Evolutionary conservation across 108 stramenopile species (phyloP), one percentile per base, ranked within the genome.

Genomic region (Bacterosira constricta): DNA sequence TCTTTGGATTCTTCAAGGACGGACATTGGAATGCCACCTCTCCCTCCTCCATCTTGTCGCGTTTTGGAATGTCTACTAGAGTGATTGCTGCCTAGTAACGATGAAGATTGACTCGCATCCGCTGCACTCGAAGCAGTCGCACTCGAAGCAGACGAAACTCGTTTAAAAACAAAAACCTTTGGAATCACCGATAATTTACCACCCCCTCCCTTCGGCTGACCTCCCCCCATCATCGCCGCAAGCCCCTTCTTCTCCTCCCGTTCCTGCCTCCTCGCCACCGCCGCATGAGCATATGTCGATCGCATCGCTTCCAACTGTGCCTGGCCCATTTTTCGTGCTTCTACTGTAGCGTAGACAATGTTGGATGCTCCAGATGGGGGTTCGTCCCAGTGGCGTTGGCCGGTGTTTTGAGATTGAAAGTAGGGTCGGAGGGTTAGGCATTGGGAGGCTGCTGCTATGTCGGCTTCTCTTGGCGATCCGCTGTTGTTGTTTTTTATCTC

Each of bases 331-430:
- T 62, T 66, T 9, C 86, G 75, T 62, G 86, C 81, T 61, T 88
- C 86, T 4, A 76, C 56, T 2, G 80, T 66, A 6, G 92, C 92
- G 36, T 85, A 85, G 0, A 84, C 10, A 11, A 93, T 80, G 1
- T 68, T 63, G 27, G 88, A 83, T 2, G 92, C 92, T 18, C 92
- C 92, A 13, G 79, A 79, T 0, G 92, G 92, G 11, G 89, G 92
- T 63, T 93, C 92, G 60, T 93, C 92, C 92, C 92, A 93, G 1
- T 86, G 88, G 15, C 88, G 72, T 60, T 89, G 63, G 1, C 71
- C 68, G 8, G 89, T 90, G 32, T 84, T 79, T 39, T 41, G 64
- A 42, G 88, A 87, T 57, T 86, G 84, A 63, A 82, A 93, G 69
- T 85, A 93, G 23, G 84, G 83, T 0, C 92, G 88, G 38, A 93